Evolutionary conservation across 257 asterid genomes (phyloP).

Genomic region (Cordia subcordata): DNA sequence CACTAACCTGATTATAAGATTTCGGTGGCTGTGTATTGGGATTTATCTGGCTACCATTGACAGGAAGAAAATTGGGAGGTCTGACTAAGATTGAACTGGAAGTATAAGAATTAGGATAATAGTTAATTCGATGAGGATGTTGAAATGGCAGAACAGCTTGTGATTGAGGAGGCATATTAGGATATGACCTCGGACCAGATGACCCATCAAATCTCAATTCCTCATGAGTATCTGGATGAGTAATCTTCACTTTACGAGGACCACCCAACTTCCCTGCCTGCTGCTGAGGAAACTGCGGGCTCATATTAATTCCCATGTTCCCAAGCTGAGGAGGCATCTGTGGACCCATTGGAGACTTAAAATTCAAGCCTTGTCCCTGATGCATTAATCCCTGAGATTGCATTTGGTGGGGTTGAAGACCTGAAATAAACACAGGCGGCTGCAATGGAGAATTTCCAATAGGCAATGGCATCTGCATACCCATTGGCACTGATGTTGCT

Average conservation of each 20-base stretch:
- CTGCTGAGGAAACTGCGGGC: constrained; percentile 67
- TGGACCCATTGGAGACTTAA: constrained; percentile 59
- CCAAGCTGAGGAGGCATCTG: constrained; percentile 77
- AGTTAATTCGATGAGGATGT: constrained; percentile 46
- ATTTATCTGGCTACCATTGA: constrained; percentile 33
- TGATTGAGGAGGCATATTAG: constrained; percentile 55
- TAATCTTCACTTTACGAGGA: constrained; percentile 74
- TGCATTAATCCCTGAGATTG: constrained; percentile 82
- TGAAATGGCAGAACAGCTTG: constrained; percentile 61
- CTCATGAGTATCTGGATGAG: constrained; percentile 86
- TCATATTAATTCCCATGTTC: constrained; percentile 58
- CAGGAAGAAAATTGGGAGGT: constrained; percentile 55
- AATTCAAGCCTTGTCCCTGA: constrained; percentile 62
- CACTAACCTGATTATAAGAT: constrained; percentile 59
- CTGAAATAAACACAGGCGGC: constrained; percentile 62
- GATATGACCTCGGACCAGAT: constrained; percentile 48
- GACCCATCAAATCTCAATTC: constrained; percentile 81
- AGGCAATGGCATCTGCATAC: constrained; percentile 52
- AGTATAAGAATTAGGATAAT: constrained; percentile 50
- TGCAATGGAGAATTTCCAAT: constrained; percentile 64
- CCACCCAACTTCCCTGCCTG: constrained; percentile 44
- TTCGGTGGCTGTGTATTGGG: constrained; percentile 65
- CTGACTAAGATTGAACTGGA: constrained; percentile 35
- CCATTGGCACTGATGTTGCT: constrained; percentile 51
- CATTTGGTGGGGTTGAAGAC: constrained; percentile 73